Evolutionary conservation across 1,284 basidiomycete genomes (phyloP).

Genomic region (Leccinum fuscescens): DNA sequence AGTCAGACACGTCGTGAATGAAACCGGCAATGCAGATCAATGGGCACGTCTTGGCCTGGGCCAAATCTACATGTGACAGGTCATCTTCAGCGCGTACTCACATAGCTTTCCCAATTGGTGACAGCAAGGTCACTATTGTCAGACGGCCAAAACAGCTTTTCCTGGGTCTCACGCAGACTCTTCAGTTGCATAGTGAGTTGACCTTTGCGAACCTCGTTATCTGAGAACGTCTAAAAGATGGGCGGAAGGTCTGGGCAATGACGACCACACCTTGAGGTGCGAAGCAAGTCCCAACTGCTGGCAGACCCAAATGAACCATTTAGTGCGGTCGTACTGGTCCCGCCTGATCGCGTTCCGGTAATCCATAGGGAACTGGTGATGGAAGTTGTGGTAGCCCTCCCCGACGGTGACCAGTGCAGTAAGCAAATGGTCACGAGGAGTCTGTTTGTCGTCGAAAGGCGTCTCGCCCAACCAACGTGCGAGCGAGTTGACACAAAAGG

Average conservation of each 20-base stretch:
- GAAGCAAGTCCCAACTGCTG: conserved; percentile 72
- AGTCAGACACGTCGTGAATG: conserved; percentile 85
- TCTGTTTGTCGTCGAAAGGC: conserved; percentile 94
- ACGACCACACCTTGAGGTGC: conserved; percentile 67
- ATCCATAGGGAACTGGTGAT: conserved; percentile 93
- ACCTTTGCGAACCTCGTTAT: conserved; percentile 91
- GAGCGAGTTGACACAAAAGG: conserved; percentile 94
- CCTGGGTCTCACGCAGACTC: conserved; percentile 70
- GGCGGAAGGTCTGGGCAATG: neutral
- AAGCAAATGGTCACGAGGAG: conserved; percentile 84
- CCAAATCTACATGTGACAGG: conserved; percentile 51
- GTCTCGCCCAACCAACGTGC: conserved; percentile 92
- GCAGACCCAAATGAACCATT: conserved; percentile 85
- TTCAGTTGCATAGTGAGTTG: conserved; percentile 92
- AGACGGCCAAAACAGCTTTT: conserved; percentile 75
- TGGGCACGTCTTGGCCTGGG: conserved; percentile 73
- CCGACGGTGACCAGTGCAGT: conserved; percentile 88
- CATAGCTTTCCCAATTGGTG: conserved; percentile 81
- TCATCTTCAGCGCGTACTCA: conserved; percentile 38
- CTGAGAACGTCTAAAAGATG: conserved; percentile 68
- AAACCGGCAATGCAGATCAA: conserved; percentile 84
- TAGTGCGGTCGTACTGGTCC: conserved; percentile 89
- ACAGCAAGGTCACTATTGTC: conserved; percentile 74
- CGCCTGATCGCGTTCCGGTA: conserved; percentile 91
- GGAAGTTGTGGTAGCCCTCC: conserved; percentile 97